phyloP scores from a whole-genome alignment of 2,329 filamentous ascomycete genomes.

The Cadophora gregata region DNA sequence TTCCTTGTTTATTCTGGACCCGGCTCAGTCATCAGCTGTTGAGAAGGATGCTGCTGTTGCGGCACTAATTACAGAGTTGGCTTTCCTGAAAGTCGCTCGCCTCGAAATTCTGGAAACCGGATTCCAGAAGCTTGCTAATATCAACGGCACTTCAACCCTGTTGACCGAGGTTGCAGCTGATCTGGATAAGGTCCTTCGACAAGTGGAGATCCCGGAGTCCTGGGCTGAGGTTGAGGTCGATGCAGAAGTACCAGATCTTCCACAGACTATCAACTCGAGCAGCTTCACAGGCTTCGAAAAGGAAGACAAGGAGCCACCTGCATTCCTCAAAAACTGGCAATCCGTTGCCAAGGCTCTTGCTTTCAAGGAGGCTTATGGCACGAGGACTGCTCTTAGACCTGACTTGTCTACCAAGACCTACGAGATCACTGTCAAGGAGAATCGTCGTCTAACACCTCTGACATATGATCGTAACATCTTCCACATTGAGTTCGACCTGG shows the following conservation, averaged over 20 bases:
- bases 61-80: constrained; percentile 75
- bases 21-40: constrained; percentile 70
- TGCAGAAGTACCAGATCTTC: constrained; percentile 57
- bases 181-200: constrained; percentile 72
- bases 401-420: constrained; percentile 86
- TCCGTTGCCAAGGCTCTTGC: constrained; percentile 83
- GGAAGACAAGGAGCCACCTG: constrained; percentile 70
- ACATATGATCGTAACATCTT: constrained; percentile 99
- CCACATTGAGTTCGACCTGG: constrained; percentile 98
- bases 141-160: constrained; percentile 57
- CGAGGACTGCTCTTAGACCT: constrained; percentile 75
- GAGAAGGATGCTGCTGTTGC: constrained; percentile 66
- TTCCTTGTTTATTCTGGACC: constrained; percentile 77
- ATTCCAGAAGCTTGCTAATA: constrained; percentile 68
- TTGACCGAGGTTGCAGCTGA: constrained; percentile 67
- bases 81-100: constrained; percentile 80
- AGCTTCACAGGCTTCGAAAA: constrained; percentile 86
- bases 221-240: constrained; percentile 77
- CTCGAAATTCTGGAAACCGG: constrained; percentile 67
- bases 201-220: constrained; percentile 76
- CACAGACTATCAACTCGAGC: constrained; percentile 71
- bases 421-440: constrained; percentile 91
- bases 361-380: constrained; percentile 94
- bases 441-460: constrained; percentile 84
- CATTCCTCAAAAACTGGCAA: constrained; percentile 78